These are phyloP conservation scores for Hyphodiscus sp. DNA, from an alignment of 2,329 filamentous ascomycete genomes.

Conservation along the genomic window DNA sequence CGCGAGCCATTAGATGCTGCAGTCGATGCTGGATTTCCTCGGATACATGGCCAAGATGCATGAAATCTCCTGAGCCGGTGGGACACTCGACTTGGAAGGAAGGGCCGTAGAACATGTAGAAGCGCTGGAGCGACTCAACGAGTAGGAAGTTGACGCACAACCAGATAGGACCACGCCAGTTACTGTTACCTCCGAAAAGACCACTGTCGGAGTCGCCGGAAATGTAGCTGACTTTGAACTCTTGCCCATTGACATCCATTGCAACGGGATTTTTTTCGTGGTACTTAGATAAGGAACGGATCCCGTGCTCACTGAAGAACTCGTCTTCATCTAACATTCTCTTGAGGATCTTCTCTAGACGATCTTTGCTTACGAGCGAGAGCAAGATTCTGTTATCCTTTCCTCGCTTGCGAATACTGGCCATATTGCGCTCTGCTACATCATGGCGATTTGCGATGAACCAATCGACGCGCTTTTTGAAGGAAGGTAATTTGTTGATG, in stretches of 20 bases:
- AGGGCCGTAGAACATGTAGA: slow-evolving; percentile 93
- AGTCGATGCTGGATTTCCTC: slow-evolving; percentile 93
- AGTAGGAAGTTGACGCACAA: slow-evolving; percentile 92
- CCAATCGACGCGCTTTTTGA: slow-evolving; percentile 92
- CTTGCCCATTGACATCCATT: slow-evolving; percentile 92
- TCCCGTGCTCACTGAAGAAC: slow-evolving; percentile 84
- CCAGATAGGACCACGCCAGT: slow-evolving; percentile 96
- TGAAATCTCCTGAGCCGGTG: slow-evolving; percentile 84
- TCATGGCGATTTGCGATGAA: slow-evolving; percentile 85
- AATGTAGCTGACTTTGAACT: slow-evolving; percentile 82
- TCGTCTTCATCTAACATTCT: slow-evolving; percentile 93
- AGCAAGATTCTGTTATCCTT: slow-evolving; percentile 84
- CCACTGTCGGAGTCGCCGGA: slow-evolving; percentile 95
- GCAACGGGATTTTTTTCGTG: slow-evolving; percentile 86
- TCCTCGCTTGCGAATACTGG: slow-evolving; percentile 82
- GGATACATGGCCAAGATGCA: slow-evolving; percentile 92
- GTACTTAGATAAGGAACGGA: slow-evolving; percentile 84
- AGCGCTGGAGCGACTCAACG: slow-evolving; percentile 88
- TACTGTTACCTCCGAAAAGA: slow-evolving; percentile 94
- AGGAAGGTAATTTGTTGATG: slow-evolving; percentile 82
- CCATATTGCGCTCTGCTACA: slow-evolving; percentile 87
- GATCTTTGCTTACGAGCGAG: slow-evolving; percentile 86
- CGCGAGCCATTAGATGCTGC: slow-evolving; percentile 82
- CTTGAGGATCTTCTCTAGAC: slow-evolving; percentile 80
- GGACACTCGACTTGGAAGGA: slow-evolving; percentile 88